phyloP scores from a whole-genome alignment of 2,329 filamentous ascomycete genomes.

The Metarhizium humberi region DNA sequence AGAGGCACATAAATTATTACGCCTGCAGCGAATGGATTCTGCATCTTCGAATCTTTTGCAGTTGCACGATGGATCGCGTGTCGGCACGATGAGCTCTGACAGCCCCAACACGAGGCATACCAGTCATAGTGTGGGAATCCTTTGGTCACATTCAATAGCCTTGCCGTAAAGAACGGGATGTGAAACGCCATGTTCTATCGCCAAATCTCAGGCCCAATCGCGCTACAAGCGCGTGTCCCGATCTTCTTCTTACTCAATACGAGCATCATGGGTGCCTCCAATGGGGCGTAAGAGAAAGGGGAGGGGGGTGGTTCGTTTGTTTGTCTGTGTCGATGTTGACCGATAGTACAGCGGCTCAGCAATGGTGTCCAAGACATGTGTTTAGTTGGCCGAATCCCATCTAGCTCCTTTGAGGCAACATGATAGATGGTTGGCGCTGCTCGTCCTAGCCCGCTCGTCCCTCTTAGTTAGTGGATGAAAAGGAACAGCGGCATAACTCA shows the following conservation, averaged over 20 bases:
- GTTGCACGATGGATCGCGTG: conserved; percentile 8
- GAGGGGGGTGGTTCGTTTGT: too few relatives aligned
- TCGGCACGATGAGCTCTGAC: conserved; percentile 4
- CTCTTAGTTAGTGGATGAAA: too few relatives aligned
- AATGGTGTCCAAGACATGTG: conserved; percentile 12
- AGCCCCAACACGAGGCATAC: conserved; percentile 12
- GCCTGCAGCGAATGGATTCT: neutral
- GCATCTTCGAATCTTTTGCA: neutral
- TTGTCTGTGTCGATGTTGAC: too few relatives aligned
- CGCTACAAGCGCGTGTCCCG: conserved; percentile 5
- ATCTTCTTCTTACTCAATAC: neutral
- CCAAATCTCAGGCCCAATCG: conserved; percentile 1
- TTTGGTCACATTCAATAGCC: neutral
- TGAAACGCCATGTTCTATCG: conserved; percentile 1
- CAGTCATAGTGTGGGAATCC: conserved; percentile 9
- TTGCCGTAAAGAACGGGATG: conserved; percentile 13
- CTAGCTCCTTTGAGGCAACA: too few relatives aligned
- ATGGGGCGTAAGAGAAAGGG: too few relatives aligned
- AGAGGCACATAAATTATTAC: neutral
- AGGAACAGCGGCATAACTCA: too few relatives aligned
- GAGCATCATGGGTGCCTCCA: neutral
- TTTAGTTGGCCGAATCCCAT: neutral
- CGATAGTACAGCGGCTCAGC: conserved; percentile 3
- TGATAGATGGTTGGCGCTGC: too few relatives aligned
- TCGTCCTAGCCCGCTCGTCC: too few relatives aligned